A percentile compares a stretch with the other conserved stretches of the same genome.
These are phyloP conservation scores for Lumnitzera littorea DNA, from an alignment of 345 rosid species.

Conservation along the genomic window DNA sequence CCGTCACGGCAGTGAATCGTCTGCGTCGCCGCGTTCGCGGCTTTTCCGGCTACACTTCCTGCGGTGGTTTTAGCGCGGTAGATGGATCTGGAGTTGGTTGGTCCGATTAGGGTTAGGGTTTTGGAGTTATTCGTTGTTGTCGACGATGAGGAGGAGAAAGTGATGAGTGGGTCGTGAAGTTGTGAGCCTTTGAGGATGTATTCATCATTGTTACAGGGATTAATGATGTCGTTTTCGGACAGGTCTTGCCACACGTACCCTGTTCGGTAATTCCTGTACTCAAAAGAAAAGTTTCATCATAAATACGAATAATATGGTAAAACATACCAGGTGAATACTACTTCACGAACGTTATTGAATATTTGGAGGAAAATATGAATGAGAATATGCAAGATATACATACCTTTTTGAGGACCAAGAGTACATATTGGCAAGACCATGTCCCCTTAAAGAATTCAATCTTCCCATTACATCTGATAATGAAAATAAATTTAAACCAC, in stretches of 20 bases:
- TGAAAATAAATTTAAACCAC: background rate
- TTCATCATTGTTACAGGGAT: constrained; percentile 48
- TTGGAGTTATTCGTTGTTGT: constrained; percentile 6
- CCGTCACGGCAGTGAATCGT: constrained; percentile 19
- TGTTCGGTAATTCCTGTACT: constrained; percentile 44
- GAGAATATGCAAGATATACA: no score
- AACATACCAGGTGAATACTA: no score
- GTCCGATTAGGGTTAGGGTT: constrained; percentile 12
- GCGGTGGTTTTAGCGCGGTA: constrained; percentile 18
- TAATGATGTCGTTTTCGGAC: constrained; percentile 40
- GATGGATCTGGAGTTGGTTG: background rate
- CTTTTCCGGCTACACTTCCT: background rate
- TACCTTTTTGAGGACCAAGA: constrained; percentile 70
- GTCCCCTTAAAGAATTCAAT: constrained; percentile 44
- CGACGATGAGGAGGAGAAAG: constrained; percentile 21
- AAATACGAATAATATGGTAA: no score
- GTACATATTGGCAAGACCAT: constrained; percentile 49
- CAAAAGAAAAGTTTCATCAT: background rate
- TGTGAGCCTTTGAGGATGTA: constrained; percentile 64
- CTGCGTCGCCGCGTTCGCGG: constrained; percentile 45
- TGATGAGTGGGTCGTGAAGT: constrained; percentile 28
- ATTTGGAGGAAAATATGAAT: no score
- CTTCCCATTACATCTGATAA: constrained; percentile 41
- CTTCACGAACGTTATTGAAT: no score
- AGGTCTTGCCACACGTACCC: constrained; percentile 75